Evolutionary conservation across 768 basidiomycete genomes (phyloP), one percentile per base, ranked within the genome.

Genomic region (Termitomyces sp.): DNA sequence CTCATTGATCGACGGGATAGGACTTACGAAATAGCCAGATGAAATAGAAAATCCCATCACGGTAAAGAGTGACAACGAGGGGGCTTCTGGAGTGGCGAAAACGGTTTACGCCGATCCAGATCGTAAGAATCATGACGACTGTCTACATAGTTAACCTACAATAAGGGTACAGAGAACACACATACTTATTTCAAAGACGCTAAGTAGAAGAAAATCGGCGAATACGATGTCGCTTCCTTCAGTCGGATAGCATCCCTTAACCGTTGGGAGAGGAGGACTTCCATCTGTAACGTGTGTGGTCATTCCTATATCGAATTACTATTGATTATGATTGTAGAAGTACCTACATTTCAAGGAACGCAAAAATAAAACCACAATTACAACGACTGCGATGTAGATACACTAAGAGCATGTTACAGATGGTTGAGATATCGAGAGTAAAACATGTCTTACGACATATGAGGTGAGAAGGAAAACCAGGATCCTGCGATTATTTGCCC

Each of bases 231-330:
- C 36, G 32, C 50, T 61, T 9, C 52, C 64, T 22, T 53, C 55
- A 33, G 20, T 42, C 1, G 53, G 55, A 34, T 64, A 60, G 18
- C 64, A 65, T 16, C 64, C 62, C 10, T 12, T 33, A 0, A 62
- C 47, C 0, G 39, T 56, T 18, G 60, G 49, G 20, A 65, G 49
- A 2, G 62, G 59, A 2, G 62, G 53, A 13, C 40, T 40, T 13
- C 60, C 59, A 48, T 55, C 55, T 61, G 30, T 2, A 33, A 22
- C 7, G 18, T 47, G 13, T 43, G 13, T 44, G 2, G n/a, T 43
- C 20, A 33, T 14, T 40, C n/a, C 5, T 2, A 1, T 18, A 22
- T 24, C 5, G 14, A n/a, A n/a, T n/a, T n/a, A n/a, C n/a, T n/a
- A n/a, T n/a, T 33, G n/a, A n/a, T n/a, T 8, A 53, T 22, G 34